phyloP scores from a whole-genome alignment of 768 basidiomycete genomes.

The Daedaleopsis sinensis region DNA sequence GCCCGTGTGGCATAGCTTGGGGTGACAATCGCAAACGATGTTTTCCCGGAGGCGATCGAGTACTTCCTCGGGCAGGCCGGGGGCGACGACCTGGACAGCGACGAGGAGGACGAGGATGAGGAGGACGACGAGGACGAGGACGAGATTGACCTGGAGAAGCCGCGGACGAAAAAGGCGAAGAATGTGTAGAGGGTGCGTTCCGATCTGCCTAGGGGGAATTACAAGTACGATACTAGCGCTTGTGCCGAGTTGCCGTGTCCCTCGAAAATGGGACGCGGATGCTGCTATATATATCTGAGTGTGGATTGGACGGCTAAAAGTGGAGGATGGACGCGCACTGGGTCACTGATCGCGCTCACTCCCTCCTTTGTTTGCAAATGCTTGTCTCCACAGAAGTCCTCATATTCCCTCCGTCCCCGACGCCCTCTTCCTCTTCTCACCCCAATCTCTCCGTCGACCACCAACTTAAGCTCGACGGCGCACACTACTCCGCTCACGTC shows the following conservation, averaged over 20 bases:
- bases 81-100: conserved; percentile 62
- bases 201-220: background rate
- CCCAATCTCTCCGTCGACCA: conserved; percentile 3
- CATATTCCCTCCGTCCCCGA: background rate
- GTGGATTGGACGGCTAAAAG: conserved; percentile 21
- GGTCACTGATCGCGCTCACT: too few relatives aligned
- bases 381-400: background rate
- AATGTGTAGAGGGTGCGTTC: conserved; percentile 44
- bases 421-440: background rate
- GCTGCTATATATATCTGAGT: conserved; percentile 11
- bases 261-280: background rate
- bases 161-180: conserved; percentile 70
- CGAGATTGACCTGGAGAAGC: conserved; percentile 89
- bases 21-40: conserved; percentile 68
- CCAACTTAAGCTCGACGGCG: conserved; percentile 15
- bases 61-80: conserved; percentile 74
- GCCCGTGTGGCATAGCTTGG: conserved; percentile 57
- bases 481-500: background rate
- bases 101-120: conserved; percentile 66
- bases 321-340: too few relatives aligned
- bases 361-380: background rate
- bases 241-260: background rate
- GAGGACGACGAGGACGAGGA: conserved; percentile 80
- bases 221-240: background rate
- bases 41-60: conserved; percentile 82